These are phyloP conservation scores for Kodamaea hsintzibuensis DNA, from an alignment of 805 yeast species.

Conservation along the genomic window DNA sequence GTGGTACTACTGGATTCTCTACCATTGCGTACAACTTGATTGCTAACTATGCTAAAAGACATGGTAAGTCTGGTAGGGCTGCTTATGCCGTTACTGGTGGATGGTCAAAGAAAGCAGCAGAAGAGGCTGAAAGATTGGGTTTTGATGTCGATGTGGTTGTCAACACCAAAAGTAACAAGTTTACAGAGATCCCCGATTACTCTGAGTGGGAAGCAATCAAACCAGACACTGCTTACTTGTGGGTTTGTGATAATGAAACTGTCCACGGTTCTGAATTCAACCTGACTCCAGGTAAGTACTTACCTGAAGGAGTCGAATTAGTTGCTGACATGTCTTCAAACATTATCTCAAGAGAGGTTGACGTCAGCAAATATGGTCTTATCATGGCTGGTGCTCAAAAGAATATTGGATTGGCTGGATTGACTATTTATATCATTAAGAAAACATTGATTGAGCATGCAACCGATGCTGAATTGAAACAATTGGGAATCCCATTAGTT, in stretches of 20 bases:
- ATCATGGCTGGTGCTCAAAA: constrained; percentile 98
- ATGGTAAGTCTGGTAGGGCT: constrained; percentile 75
- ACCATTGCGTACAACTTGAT: constrained; percentile 79
- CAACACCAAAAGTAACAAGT: constrained; percentile 63
- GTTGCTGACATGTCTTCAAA: constrained; percentile 96
- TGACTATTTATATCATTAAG: constrained; percentile 87
- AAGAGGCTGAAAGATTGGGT: constrained; percentile 87
- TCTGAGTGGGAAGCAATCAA: constrained; percentile 61
- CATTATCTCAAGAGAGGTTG: constrained; percentile 77
- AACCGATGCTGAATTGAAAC: constrained; percentile 57
- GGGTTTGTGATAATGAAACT: constrained; percentile 95
- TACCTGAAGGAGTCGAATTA: constrained; percentile 69
- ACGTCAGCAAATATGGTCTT: constrained; percentile 81
- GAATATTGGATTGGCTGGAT: constrained; percentile 95
- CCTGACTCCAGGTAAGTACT: constrained; percentile 50
- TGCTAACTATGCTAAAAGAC: constrained; percentile 69
- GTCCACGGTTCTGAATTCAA: constrained; percentile 90
- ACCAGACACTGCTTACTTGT: constrained; percentile 77
- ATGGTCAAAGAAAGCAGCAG: constrained; percentile 88
- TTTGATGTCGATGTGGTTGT: constrained; percentile 68
- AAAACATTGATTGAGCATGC: constrained; percentile 73
- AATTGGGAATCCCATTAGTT: constrained; percentile 67
- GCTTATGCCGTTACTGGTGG: constrained; percentile 90
- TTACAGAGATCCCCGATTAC: constrained; percentile 63
- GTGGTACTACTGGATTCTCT: constrained; percentile 96